Evolutionary conservation across 257 asterid species (phyloP), one percentile per base, ranked within the genome.

Genomic region (Paraleonurus japonicus): DNA sequence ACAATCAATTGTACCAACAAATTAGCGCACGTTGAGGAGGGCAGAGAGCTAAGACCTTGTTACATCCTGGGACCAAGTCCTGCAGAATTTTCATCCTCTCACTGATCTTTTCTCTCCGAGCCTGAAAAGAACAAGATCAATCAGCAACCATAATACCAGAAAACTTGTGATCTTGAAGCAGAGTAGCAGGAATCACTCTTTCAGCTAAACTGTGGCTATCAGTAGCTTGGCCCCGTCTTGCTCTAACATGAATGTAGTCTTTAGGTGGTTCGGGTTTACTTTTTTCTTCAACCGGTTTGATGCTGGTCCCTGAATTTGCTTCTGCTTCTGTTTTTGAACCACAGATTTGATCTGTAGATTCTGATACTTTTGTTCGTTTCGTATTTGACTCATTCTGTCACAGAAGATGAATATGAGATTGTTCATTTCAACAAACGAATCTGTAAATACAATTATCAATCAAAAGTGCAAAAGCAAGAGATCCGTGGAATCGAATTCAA

Each of bases 161-260:
- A 24, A 48, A 33, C 17, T 27, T 15, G 57, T 17, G 7, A 65
- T 77, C 69, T 41, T 5, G 13, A 69, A 26, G 0, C 64, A 59
- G 43, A 54, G 16, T 2, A 12, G 59, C n/a, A 47, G 45, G 35
- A 43, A 20, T 73, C 79, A 92, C 98, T 80, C 98, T 83, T 81
- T 92, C 98, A 28, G 98, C 97, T 70, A 92, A 71, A 82, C 97
- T 90, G 80, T 90, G 98, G 84, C 98, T 90, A 81, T 92, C 98
- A 10, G 97, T 92, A 24, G 98, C 98, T 82, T 92, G 97, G 22
- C 98, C 98, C 84, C 98, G 84, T 81, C 96, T 87, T 16, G 96
- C 98, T 79, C 98, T 83, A 72, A 92, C 96, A 76, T 92, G 98
- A 80, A 92, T 90, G 77, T 87, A 92, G 75, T 90, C 98, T 75